Evolutionary conservation across 2,329 filamentous ascomycete species (phyloP), one percentile per base, ranked within the genome.

Genomic region (Exophiala sideris): DNA sequence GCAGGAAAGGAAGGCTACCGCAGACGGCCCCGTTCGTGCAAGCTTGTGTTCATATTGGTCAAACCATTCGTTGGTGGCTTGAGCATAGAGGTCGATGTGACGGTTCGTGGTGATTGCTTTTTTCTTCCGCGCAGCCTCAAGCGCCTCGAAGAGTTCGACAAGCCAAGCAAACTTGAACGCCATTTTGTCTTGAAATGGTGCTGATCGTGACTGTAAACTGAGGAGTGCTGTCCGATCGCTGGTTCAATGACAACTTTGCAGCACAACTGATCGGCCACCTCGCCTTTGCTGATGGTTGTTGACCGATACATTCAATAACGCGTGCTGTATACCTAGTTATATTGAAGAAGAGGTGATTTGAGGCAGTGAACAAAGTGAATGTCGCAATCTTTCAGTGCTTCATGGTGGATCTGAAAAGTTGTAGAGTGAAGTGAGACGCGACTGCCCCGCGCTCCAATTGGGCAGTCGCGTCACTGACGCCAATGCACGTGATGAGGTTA

Each of bases 91-190:
- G 54, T 68, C 63, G 11, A 62, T 60, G 36, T 54, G 63, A 52
- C 51, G 68, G 14, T 67, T 60, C 10, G 66, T 56, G 6, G 66
- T 67, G 3, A 66, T 57, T 6, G 65, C 66, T 54, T 71, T 73
- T 20, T 68, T 36, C 33, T 63, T 62, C 66, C 67, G 64, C 55
- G 79, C 73, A 8, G 70, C 67, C 62, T 91, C 83, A 12, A 91
- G 76, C 20, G 78, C 72, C 57, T 91, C 83, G 40, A 96, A 77
- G 3, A 96, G 76, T 57, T 88, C 82, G 73, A 88, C 92, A 42
- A 95, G 73, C 56, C 80, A 76, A n/a, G 77, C 73, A 69, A 94
- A 95, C 45, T 73, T 71, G 65, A 76, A 75, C 10, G 71, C 70
- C 73, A 75, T 76, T n/a, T 46, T 35, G 35, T 33, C 18, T 14